Percentiles rank a stretch among this genome's conserved stretches.
Conservation (phyloP, 1,284 basidiomycete species). For the Puccinia hordei region DNA sequence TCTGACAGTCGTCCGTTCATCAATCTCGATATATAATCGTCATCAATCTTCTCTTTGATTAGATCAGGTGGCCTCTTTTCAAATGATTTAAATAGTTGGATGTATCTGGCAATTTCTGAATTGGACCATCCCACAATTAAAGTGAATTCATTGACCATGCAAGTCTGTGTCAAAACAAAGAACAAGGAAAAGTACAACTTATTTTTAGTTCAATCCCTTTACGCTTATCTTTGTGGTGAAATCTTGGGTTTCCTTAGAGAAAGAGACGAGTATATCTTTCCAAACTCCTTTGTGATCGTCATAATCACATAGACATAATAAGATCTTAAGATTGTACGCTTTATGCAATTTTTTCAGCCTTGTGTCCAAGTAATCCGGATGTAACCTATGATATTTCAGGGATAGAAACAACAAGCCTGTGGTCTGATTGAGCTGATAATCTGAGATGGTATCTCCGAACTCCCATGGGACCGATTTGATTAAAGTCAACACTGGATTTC, state of each 20-base stretch:
- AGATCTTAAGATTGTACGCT: slow-evolving; percentile 78
- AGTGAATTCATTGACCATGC: slow-evolving; percentile 88
- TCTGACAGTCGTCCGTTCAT: slow-evolving; percentile 81
- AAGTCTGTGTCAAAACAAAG: slow-evolving; percentile 64
- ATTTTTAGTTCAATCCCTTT: too few relatives aligned
- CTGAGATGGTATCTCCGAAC: slow-evolving; percentile 87
- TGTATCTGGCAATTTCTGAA: slow-evolving; percentile 89
- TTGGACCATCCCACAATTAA: slow-evolving; percentile 83
- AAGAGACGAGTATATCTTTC: slow-evolving; percentile 67
- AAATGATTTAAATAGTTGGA: slow-evolving; percentile 86
- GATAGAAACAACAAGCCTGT: slow-evolving; percentile 89
- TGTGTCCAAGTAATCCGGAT: slow-evolving; percentile 93
- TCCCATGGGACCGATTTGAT: slow-evolving; percentile 89
- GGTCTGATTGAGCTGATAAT: slow-evolving; percentile 94
- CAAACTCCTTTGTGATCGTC: slow-evolving; percentile 88
- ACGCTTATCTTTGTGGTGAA: slow-evolving; percentile 11
- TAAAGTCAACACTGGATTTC: slow-evolving; percentile 81
- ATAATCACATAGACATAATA: slow-evolving; percentile 90
- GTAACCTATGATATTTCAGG: slow-evolving; percentile 92
- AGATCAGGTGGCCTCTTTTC: slow-evolving; percentile 90
- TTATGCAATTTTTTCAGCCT: slow-evolving; percentile 83
- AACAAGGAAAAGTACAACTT: slow-evolving; percentile 19
- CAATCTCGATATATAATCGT: slow-evolving; percentile 79
- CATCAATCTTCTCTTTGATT: slow-evolving; percentile 89
- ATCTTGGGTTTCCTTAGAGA: background rate